Evolutionary conservation across 2,329 filamentous ascomycete species (phyloP), one percentile per base, ranked within the genome.

Genomic region (Pseudogymnoascus sp.): DNA sequence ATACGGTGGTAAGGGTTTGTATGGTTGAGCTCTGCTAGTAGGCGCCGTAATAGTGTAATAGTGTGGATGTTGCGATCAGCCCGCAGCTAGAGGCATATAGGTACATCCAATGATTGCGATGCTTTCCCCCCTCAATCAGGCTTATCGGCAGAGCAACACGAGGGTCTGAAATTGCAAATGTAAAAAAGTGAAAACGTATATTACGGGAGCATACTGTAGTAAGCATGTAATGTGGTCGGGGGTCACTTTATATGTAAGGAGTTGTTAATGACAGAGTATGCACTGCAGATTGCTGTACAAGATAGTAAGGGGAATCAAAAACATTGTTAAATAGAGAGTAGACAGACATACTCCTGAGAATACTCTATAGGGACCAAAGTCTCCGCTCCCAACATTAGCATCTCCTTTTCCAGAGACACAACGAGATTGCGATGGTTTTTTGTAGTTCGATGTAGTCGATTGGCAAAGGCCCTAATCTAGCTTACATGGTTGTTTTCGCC

Each of bases 401-500:
- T 18, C 25, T 54, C 47, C 47, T 54, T 54, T 54, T 33, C 25
- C 16, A 6, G 3, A 33, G 28, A 54, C 25, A 54, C 47, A 54
- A 54, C 47, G 47, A 54, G 47, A 54, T 54, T 54, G 33, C 47
- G 20, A 22, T 22, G 20, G 4, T 33, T 33, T 33, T 30, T 18
- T 7, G 14, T 50, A 22, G 20, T 41, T 18, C 28, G 30, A 18
- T 54, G 47, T 18, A n/a, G 47, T 18, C 25, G 47, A 33, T 54
- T 54, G 28, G 28, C 47, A 54, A 33, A 54, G 6, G 28, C 18
- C 47, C 28, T 54, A 54, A 54, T 54, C 47, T 54, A 54, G 47
- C 47, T 33, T 54, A 54, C 47, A 54, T 54, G 47, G 47, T 54
- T 54, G 47, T 54, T 54, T 54, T 54, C 47, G 47, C 47, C 47